These are phyloP conservation scores for Escallonia rubra DNA, from an alignment of 129 eudicot genomes.

Conservation along the genomic window DNA sequence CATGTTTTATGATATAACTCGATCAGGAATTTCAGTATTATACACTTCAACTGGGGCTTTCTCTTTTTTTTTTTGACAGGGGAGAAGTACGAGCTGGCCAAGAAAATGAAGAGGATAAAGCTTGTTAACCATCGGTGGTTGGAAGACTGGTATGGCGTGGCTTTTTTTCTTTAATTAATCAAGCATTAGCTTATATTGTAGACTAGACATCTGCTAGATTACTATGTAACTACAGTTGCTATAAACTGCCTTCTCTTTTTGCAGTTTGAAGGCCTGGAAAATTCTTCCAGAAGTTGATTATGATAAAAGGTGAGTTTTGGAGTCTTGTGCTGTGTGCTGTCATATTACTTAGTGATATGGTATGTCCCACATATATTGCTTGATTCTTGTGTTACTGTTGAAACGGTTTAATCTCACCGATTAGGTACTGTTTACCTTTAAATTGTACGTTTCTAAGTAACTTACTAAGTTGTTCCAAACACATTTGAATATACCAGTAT, in stretches of 20 bases:
- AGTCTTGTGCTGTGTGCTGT: no score
- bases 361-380: no score
- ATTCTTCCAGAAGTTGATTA: conserved; percentile 68
- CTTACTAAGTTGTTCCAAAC: no score
- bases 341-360: no score
- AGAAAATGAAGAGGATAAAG: conserved; percentile 66
- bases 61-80: conserved; percentile 40
- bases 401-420: no score
- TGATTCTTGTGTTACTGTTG: no score
- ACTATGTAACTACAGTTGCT: neutral
- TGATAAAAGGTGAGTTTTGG: conserved; percentile 58
- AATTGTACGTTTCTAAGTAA: no score
- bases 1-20: neutral
- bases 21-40: neutral
- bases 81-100: conserved; percentile 91
- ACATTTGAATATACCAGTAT: no score
- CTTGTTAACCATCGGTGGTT: conserved; percentile 87
- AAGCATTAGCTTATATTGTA: neutral
- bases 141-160: conserved; percentile 71
- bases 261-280: conserved; percentile 88
- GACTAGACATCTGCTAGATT: neutral
- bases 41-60: neutral
- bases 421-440: no score
- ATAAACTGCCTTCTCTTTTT: conserved; percentile 16
- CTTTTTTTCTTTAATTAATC: conserved; percentile 10